These are phyloP conservation scores for Leccinum broughii DNA, from an alignment of 768 basidiomycete species.

Conservation along the genomic window DNA sequence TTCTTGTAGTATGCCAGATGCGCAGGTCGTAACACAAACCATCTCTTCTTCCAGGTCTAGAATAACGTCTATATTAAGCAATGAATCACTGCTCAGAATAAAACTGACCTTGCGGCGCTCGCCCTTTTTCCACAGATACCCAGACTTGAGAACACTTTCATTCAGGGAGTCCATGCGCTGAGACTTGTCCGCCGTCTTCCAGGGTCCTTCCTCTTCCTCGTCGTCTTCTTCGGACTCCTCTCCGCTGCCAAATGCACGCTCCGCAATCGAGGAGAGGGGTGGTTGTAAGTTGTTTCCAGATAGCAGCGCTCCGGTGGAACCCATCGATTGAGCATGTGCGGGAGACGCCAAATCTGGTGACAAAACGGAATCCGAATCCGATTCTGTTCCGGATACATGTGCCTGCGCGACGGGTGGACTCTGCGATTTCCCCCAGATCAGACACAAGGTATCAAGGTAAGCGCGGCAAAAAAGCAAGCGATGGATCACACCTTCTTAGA, in stretches of 20 bases:
- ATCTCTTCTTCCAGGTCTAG: slow-evolving; percentile 98
- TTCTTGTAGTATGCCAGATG: slow-evolving; percentile 98
- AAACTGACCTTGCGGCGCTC: slow-evolving; percentile 86
- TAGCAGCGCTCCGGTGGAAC: slow-evolving; percentile 31
- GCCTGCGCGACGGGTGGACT: slow-evolving; percentile 32
- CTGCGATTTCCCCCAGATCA: slow-evolving; percentile 24
- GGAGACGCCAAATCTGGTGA: slow-evolving; percentile 52
- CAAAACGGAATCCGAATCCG: slow-evolving; percentile 78
- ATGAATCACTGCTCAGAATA: neutral
- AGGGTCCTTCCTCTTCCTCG: slow-evolving; percentile 64
- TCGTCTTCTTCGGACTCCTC: slow-evolving; percentile 81
- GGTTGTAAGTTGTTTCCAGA: slow-evolving; percentile 41
- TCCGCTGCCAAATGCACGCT: slow-evolving; percentile 65
- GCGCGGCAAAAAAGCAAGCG: neutral
- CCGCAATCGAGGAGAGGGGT: slow-evolving; percentile 76
- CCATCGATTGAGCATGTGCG: slow-evolving; percentile 36
- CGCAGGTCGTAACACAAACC: slow-evolving; percentile 93
- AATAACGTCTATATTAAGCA: slow-evolving; percentile 7
- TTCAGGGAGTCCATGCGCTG: slow-evolving; percentile 50
- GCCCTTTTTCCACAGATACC: slow-evolving; percentile 98
- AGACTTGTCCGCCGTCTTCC: slow-evolving; percentile 53
- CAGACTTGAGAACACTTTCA: slow-evolving; percentile 81
- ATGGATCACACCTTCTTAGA: slow-evolving; percentile 45
- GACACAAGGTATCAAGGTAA: slow-evolving; percentile 5
- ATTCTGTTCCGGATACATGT: slow-evolving; percentile 73